Base-by-base conservation (phyloP, 805 yeast species). In the Metschnikowia similis region DNA sequence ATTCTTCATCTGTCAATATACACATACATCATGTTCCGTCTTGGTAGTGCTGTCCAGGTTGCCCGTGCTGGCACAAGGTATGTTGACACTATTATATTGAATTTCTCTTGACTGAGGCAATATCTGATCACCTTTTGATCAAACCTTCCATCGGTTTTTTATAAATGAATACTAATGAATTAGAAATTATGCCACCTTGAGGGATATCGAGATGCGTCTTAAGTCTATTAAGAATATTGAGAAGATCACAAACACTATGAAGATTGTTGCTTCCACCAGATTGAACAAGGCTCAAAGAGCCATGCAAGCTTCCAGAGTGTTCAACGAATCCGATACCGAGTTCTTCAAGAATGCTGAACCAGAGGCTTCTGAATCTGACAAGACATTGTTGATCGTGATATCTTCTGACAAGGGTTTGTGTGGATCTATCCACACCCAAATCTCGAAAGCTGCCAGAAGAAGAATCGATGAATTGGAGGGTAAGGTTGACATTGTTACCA, bases 171-270 rank as follows among this genome's bases (percentile, higher is more conserved):
- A 64, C 71, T 65, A 67, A 65, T 66, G 37, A 26, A 6, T 26
- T 56, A 88, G 96, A 86, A 85, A 84, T 80, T 92, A 89, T 80
- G 99, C 99, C 66, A 94, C 99, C 62, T 82, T 94, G 71, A 92
- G 97, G 79, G 99, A 94, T 76, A 95, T 94, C 67, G 99, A 94
- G 80, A 87, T 82, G 74, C 95, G 99, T 80, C 84, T 94, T 70
- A 94, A 94, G 80, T 89, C 97, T 59, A 94, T 94, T 72, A 94
- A 92, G 81, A 94, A 94, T 82, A 92, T 94, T 72, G 97, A 94
- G 79, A 94, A 94, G 81, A 94, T 94, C 78, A 94, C 99, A 77
- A 94, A 94, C 78, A 94, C 99, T 74, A 94, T 94, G 98, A 94
- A 91, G 81, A 86, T 94, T 75, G 99, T 94, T 66, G 99, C 99